Base-by-base conservation (phyloP, 176 grass and related monocot genomes). In the Oryza brachyantha region DNA sequence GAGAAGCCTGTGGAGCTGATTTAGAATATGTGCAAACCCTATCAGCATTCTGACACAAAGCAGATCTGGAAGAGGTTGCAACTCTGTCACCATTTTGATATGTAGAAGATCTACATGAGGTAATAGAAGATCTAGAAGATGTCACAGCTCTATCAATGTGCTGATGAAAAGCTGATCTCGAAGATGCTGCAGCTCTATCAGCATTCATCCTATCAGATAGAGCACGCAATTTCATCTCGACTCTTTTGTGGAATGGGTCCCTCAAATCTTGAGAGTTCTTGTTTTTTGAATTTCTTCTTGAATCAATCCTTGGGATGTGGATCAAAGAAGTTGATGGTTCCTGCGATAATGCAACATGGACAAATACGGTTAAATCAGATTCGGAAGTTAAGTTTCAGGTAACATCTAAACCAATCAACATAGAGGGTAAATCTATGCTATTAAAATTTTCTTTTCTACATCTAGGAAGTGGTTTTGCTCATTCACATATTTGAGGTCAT, bases 141-240 rank as follows among this genome's bases (percentile, higher is more conserved):
- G 42, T 12, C n/a, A 16, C 54, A 79, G 42, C 41, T 64, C 58
- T 79, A 22, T 64, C 46, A 57, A 36, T 60, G 27, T 61, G 79
- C 46, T 83, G 85, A 72, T 82, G 66, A 16, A 42, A 82, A 72
- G 67, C 36, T 17, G 60, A 87, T 60, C 29, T 79, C 64, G 63
- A 80, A 80, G 76, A 75, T 11, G 42, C 26, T 8, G 34, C 16
- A 57, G 26, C 58, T 84, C 45, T 84, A 63, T 76, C 76, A 37
- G 70, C 76, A 80, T 50, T 84, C 81, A 88, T 80, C 35, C 81
- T 84, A 75, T 88, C 86, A 84, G 86, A 88, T 80, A 88, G 80
- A 75, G 81, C 76, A 80, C 64, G 86, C 41, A 88, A 84, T 75
- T 88, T 88, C 76, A 84, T 88, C 70, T 88, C 76, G 70, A 84